Evolutionary conservation across 148 eudicot species (phyloP).

Genomic region (Nepenthes mirabilis): DNA sequence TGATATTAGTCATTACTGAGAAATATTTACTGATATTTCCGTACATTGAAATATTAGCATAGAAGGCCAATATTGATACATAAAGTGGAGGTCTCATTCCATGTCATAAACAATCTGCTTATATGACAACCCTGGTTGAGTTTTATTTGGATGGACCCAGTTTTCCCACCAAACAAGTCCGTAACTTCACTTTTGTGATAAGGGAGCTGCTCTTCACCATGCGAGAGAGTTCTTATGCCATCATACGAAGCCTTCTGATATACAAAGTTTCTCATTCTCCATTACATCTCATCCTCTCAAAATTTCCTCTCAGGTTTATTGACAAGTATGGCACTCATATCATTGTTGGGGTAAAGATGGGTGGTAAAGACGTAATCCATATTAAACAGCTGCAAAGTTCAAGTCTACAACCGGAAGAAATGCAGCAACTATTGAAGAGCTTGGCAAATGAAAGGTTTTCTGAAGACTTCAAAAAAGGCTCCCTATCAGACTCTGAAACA

Average conservation of each 20-base stretch:
- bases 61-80: too few relatives aligned
- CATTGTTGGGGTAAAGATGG: slow-evolving; percentile 88
- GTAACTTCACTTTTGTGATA: too few relatives aligned
- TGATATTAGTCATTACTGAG: too few relatives aligned
- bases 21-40: too few relatives aligned
- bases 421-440: slow-evolving; percentile 63
- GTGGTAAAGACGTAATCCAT: slow-evolving; percentile 92
- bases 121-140: too few relatives aligned
- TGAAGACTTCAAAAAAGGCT: slow-evolving; percentile 26
- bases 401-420: slow-evolving; percentile 44
- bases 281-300: neutral
- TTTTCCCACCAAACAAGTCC: too few relatives aligned
- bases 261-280: neutral
- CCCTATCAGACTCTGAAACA: slow-evolving; percentile 10
- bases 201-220: neutral
- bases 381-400: slow-evolving; percentile 71
- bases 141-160: too few relatives aligned
- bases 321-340: slow-evolving; percentile 90
- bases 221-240: neutral
- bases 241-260: neutral
- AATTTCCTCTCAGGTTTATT: slow-evolving; percentile 64
- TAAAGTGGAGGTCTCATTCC: too few relatives aligned
- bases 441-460: slow-evolving; percentile 68
- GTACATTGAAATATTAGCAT: too few relatives aligned
- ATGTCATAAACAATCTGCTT: too few relatives aligned